These are phyloP conservation scores for Arctostaphylos glauca DNA, from an alignment of 148 eudicot genomes.

Conservation along the genomic window DNA sequence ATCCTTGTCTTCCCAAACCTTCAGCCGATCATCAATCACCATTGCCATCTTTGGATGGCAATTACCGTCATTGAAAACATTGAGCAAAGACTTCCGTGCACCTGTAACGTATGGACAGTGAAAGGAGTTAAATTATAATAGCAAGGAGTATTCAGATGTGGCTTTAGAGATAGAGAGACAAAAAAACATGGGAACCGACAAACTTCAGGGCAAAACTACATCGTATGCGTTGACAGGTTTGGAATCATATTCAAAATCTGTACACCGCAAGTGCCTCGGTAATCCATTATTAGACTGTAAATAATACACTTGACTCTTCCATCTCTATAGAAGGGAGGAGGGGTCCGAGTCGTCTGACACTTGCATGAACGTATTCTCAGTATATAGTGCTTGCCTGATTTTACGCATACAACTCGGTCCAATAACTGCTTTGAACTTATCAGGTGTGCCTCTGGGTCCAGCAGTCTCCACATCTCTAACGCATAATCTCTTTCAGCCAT, in stretches of 20 bases:
- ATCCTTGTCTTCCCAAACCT: slow-evolving; percentile 97
- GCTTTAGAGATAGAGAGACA: neutral
- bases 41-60: slow-evolving; percentile 97
- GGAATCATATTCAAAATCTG: neutral
- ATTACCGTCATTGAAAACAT: slow-evolving; percentile 73
- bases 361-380: neutral
- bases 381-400: slow-evolving; percentile 54
- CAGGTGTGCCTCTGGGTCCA: slow-evolving; percentile 79
- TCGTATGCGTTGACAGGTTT: neutral
- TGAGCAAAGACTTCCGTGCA: slow-evolving; percentile 73
- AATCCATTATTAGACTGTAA: neutral
- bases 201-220: slow-evolving; percentile 3
- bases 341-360: neutral
- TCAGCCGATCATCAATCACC: slow-evolving; percentile 94
- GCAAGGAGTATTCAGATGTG: neutral
- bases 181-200: neutral
- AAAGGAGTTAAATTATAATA: neutral
- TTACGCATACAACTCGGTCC: slow-evolving; percentile 80
- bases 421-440: slow-evolving; percentile 64
- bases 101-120: slow-evolving; percentile 35
- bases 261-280: neutral
- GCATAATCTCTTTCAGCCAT: slow-evolving; percentile 99
- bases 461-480: slow-evolving; percentile 96
- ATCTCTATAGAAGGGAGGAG: neutral
- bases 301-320: neutral